These are phyloP conservation scores for Euphorbia tirucalli DNA, from an alignment of 345 rosid species.

Conservation along the genomic window DNA sequence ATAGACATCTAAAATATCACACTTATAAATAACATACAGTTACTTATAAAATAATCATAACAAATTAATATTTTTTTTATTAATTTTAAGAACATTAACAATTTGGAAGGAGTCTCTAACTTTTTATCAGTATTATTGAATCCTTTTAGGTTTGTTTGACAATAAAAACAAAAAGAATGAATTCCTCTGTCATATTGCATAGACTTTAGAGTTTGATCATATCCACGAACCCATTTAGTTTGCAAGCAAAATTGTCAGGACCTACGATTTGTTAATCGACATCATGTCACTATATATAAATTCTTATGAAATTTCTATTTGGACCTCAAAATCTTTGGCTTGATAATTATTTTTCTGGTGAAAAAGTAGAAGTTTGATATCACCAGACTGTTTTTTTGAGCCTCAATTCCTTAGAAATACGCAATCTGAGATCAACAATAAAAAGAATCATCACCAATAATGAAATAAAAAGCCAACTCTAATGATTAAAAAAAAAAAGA, in stretches of 20 bases:
- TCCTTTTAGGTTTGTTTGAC: background rate
- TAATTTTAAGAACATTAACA: no score
- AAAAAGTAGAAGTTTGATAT: background rate
- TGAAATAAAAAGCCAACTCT: background rate
- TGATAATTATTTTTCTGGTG: background rate
- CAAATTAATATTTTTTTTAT: no score
- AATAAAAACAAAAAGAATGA: background rate
- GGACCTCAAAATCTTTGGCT: background rate
- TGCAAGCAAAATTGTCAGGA: slow-evolving; percentile 11
- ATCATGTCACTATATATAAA: slow-evolving; percentile 8
- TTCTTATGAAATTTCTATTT: background rate
- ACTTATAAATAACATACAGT: no score
- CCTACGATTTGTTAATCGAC: background rate
- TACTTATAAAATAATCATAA: no score
- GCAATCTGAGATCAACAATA: background rate
- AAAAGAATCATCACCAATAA: background rate
- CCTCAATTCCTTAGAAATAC: background rate
- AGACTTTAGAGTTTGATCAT: no score
- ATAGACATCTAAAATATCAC: no score
- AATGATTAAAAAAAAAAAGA: background rate
- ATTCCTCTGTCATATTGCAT: slow-evolving; percentile 1
- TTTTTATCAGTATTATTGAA: no score
- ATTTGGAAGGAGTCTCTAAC: no score
- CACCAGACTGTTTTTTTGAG: no score
- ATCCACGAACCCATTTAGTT: background rate